Base-by-base conservation (phyloP, 164 flowering plant species). In the Aristolochia contorta region DNA sequence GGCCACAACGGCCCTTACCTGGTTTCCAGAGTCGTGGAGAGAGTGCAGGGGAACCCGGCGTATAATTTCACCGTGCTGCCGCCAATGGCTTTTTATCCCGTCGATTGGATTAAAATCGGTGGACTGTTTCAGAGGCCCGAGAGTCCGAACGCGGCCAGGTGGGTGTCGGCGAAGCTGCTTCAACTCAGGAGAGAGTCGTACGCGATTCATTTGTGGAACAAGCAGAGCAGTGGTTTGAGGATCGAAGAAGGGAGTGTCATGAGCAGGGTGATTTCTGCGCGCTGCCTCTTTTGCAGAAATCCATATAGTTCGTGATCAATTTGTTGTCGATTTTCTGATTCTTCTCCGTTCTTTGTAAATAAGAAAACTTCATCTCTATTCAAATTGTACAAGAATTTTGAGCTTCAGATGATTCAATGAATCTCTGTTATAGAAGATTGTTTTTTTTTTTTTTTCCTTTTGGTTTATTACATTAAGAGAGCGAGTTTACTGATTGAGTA, bases 1-100 rank as follows among this genome's bases (percentile, higher is more conserved):
- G 98, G 98, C 1, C 79, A 85, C 22, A 92, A 92, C 57, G 97
- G 98, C 0, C 98, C 98, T 0, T 87, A 87, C 57, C 41, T 87
- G 73, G 92, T 89, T 27, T 81, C 97, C 0, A 82, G 97, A 56
- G 96, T 87, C 21, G 84, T 75, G 2, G 45, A 62, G 18, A 77
- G 71, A 41, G 64, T 75, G 10, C 55, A 55, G 10, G 45, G 57
- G 4, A 67, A 53, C 6, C 67, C 72, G 0, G 83, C 69, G 0
- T 75, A 47, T 43, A 69, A 79, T 63, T 71, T 86, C 54, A 80
- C 80, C 0, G 67, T 93, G 13, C 52, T 93, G 80, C 82, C 92
- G 0, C 85, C 86, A 0, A 64, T 60, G 68, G 94, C 94, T 0
- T 93, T 93, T 52, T 93, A 90, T 64, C 94, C 97, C 0, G 89